phyloP scores from a whole-genome alignment of 2,329 filamentous ascomycete species.

The Arachnomyces sp. region DNA sequence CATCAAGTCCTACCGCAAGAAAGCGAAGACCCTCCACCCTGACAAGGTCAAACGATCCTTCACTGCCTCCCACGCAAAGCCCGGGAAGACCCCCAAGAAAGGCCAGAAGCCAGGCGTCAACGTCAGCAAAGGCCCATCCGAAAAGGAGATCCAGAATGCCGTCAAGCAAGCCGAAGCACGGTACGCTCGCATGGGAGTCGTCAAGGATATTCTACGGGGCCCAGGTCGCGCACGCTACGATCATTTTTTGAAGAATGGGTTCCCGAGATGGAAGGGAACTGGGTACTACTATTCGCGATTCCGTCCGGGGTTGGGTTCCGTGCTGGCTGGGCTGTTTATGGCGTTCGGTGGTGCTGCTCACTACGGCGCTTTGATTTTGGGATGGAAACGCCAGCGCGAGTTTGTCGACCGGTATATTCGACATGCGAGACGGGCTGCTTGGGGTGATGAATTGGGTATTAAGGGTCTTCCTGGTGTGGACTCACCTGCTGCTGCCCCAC shows the following conservation, averaged over 20 bases:
- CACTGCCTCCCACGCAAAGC: conserved; percentile 57
- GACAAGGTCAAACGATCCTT: conserved; percentile 91
- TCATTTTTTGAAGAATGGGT: conserved; percentile 85
- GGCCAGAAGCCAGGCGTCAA: conserved; percentile 53
- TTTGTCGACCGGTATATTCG: conserved; percentile 89
- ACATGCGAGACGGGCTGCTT: conserved; percentile 78
- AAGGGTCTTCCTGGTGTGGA: conserved; percentile 60
- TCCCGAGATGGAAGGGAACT: conserved; percentile 92
- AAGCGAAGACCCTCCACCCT: conserved; percentile 73
- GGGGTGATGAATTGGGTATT: conserved; percentile 70
- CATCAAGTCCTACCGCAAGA: conserved; percentile 88
- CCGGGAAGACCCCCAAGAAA: conserved; percentile 34
- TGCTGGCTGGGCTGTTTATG: conserved; percentile 71
- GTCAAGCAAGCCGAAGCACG: conserved; percentile 74
- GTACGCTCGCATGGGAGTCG: conserved; percentile 74
- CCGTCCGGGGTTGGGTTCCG: conserved; percentile 79
- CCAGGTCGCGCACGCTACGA: conserved; percentile 80
- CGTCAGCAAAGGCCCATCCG: conserved; percentile 61
- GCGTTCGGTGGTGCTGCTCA: conserved; percentile 77
- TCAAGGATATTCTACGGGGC: conserved; percentile 78
- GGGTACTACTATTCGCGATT: conserved; percentile 97
- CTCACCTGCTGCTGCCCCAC: conserved; percentile 21
- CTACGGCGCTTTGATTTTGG: conserved; percentile 75
- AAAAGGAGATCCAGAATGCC: conserved; percentile 67
- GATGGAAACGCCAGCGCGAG: conserved; percentile 81